Evolutionary conservation across 208 protist species (phyloP), one percentile per base, ranked within the genome.

Genomic region (Acanthamoeba polyphaga): DNA sequence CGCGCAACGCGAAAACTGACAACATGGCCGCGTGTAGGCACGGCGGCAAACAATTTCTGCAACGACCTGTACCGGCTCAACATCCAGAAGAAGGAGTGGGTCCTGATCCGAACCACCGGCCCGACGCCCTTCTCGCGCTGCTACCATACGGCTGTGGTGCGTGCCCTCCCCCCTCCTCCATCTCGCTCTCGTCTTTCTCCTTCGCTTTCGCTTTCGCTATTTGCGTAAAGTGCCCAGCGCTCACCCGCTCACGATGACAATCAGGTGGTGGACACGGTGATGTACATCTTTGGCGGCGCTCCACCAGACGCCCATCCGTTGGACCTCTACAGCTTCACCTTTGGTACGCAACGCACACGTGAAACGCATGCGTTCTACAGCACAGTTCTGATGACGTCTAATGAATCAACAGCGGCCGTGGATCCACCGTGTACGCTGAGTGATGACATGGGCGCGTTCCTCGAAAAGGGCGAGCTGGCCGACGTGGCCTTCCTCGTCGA

Each of bases 81-180:
- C 62, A 10, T 68, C 62, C 22, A 29, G 27, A 22, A 43, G 22
- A 43, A 51, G 43, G 74, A 82, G 43, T 82, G 74, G 74, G 22
- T 29, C 22, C 38, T 82, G 29, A 29, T 82, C 15, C 32, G 38
- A 5, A 82, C 74, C 17, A 82, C 38, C 74, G 74, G 74, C 34
- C 32, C 10, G 29, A 43, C 22, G 29, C 74, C 74, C 15, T 24
- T 29, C 74, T n/a, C 38, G 74, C 32, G 74, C 38, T 82, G 74
- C 43, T 82, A 82, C 43, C 74, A 82, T n/a, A 82, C 74, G 15
- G 74, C 74, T 24, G 74, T 82, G 19, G 43, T 82, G 24, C 38
- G 32, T 17, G 34, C n/a, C 68, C n/a, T 43, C 55, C 13, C 51
- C 51, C 15, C 51, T 55, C 55, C 55, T 12, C 55, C 22, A 3